Base-by-base conservation (phyloP, 805 yeast species). In the Yarrowia keelungensis region DNA sequence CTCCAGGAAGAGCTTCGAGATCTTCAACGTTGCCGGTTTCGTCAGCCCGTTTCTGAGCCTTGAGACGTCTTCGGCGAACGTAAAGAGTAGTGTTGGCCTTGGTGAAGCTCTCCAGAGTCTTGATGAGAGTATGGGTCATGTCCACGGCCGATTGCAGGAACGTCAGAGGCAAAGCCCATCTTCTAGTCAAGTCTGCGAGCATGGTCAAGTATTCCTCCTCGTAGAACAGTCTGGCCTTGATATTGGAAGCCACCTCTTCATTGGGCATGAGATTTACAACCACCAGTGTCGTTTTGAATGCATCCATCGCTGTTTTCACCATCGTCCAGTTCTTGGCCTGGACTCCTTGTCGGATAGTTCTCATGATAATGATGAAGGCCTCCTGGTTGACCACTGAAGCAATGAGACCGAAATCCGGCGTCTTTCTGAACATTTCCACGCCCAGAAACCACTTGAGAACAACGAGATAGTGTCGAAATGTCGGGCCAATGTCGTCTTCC, bases 371-470 rank as follows among this genome's bases (percentile, higher is more conserved):
- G 39, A 85, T 81, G 69, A 90, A 85, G 56, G 87, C 82, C 26
- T 86, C 85, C 67, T 88, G 90, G 66, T 87, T 84, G 39, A 92
- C 77, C 0, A 86, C 87, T 1, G 70, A 71, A 7, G 79, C 81
- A 9, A 79, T 75, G 0, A 77, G 73, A 15, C 74, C 75, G 9
- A 76, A 77, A 39, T 79, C 78, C 0, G 74, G 68, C 32, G 76
- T 70, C 22, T 73, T 51, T 32, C 71, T 71, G 46, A 58, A 39
- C 61, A 65, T 42, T 43, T 89, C 91, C 70, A 86, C 91, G 42
- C 83, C 83, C 59, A 92, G 79, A 72, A 92, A 88, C 97, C 98
- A 94, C 0, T 91, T 82, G 7, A 84, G 79, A 7, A 90, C 79
- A 69, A 85, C 81, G 50, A 90, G 83, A 74, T 84, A 92, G 54